Evolutionary conservation across 2,329 filamentous ascomycete genomes (phyloP).

Genomic region (Monosporascus sp.): DNA sequence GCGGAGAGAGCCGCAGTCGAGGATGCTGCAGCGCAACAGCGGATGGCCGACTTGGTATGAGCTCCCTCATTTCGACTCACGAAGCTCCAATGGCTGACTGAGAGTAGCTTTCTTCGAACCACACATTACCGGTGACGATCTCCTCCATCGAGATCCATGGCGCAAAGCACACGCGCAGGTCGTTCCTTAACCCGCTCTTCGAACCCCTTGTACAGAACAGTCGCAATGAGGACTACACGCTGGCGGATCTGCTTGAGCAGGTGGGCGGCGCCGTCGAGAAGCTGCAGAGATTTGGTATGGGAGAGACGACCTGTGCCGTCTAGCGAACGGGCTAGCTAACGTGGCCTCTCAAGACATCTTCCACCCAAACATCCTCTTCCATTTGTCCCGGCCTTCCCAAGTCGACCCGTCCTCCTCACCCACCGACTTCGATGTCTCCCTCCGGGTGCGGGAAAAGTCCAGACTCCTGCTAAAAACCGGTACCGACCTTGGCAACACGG

Average conservation of each 20-base stretch:
- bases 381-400: slow-evolving; percentile 69
- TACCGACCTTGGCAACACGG: slow-evolving; percentile 87
- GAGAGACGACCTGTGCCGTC: slow-evolving; percentile 4
- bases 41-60: slow-evolving; percentile 60
- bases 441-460: slow-evolving; percentile 73
- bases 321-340: slow-evolving; percentile 13
- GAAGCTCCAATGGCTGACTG: slow-evolving; percentile 4
- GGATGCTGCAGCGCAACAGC: slow-evolving; percentile 49
- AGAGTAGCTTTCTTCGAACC: slow-evolving; percentile 68
- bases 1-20: slow-evolving; percentile 24
- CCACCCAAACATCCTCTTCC: slow-evolving; percentile 74
- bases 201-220: slow-evolving; percentile 68
- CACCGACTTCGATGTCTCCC: slow-evolving; percentile 74
- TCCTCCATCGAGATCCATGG: slow-evolving; percentile 80
- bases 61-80: slow-evolving; percentile 1
- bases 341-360: slow-evolving; percentile 64
- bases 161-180: slow-evolving; percentile 73
- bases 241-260: slow-evolving; percentile 64
- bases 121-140: slow-evolving; percentile 80
- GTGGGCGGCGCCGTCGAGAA: slow-evolving; percentile 38
- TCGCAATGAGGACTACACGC: slow-evolving; percentile 63
- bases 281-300: slow-evolving; percentile 69
- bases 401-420: slow-evolving; percentile 64
- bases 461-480: slow-evolving; percentile 87
- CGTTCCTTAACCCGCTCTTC: slow-evolving; percentile 79